A percentile compares a stretch with the other conserved stretches of the same genome.
phyloP scores from a whole-genome alignment of 306 rosid genomes.

The Glycyrrhiza uralensis region DNA sequence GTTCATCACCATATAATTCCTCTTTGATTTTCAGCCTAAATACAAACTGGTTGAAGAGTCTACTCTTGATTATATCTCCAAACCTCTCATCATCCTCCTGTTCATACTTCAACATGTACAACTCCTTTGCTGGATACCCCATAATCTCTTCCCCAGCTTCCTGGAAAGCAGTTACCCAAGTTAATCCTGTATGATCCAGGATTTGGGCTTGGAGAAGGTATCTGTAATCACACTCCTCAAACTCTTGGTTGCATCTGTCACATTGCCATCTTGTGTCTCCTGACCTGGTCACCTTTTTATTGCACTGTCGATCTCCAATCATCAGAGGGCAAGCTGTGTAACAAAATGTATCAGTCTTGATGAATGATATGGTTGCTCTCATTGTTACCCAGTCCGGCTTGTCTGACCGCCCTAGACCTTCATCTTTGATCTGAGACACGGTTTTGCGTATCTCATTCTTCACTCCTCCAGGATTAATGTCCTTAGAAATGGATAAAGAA shows the following conservation, averaged over 20 bases:
- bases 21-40: conserved; percentile 88
- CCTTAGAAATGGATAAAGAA: conserved; percentile 76
- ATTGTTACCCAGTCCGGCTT: conserved; percentile 94
- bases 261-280: conserved; percentile 72
- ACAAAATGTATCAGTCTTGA: conserved; percentile 84
- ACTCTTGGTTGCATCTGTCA: conserved; percentile 91
- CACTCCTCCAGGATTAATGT: conserved; percentile 51
- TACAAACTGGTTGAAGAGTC: conserved; percentile 61
- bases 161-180: conserved; percentile 97
- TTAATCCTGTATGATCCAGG: conserved; percentile 78
- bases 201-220: conserved; percentile 98
- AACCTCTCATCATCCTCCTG: conserved; percentile 66
- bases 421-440: conserved; percentile 87
- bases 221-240: conserved; percentile 91
- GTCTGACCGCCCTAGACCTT: conserved; percentile 89
- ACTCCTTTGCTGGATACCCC: conserved; percentile 72
- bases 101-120: conserved; percentile 72
- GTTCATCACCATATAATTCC: conserved; percentile 85
- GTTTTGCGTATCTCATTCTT: conserved; percentile 85
- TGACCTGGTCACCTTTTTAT: conserved; percentile 72
- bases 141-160: conserved; percentile 91
- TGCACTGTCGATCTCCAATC: conserved; percentile 96
- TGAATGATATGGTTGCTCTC: conserved; percentile 78
- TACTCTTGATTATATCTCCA: conserved; percentile 58
- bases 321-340: conserved; percentile 93